Evolutionary conservation across 2,329 filamentous ascomycete genomes (phyloP), one percentile per base, ranked within the genome.

Genomic region (Pezicula radicicola): DNA sequence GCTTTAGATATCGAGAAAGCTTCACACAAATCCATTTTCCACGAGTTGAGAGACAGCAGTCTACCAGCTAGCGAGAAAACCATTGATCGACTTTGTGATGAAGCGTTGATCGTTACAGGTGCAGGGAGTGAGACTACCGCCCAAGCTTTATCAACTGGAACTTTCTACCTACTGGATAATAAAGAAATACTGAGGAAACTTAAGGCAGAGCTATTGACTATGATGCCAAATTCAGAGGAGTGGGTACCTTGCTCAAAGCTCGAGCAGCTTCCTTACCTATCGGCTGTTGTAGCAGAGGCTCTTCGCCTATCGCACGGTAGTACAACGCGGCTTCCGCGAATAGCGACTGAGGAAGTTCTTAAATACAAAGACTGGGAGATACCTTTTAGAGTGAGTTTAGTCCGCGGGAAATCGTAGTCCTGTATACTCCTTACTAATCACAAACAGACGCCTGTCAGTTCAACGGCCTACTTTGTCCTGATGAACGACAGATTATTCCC

Each of bases 71-170:
- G 48, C 25, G 50, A 52, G 40, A 52, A 49, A 25, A 18, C 39
- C 2, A n/a, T 42, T 35, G 16, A n/a, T 28, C 45, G 50, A n/a
- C 25, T 52, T 8, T 30, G 27, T 3, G 58, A 64, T 1, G 70
- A 73, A 18, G 62, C 44, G 18, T 45, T 56, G 21, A 40, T 39
- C 2, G 30, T 66, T 27, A 49, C 68, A 33, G 63, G 53, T 5
- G 66, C 67, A 2, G 66, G 65, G 4, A 40, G 52, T 4, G 58
- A 59, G 42, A 59, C 58, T 2, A 52, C 53, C 3, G 55, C 58
- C 9, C 50, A 54, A 30, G 46, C 52, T 3, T 41, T 62, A 7
- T 49, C 52, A 10, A 46, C 46, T 8, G 56, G 49, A 13, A 51
- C 50, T 27, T 54, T 56, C 27, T 53, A 60, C 39, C 46, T 62